phyloP scores from a whole-genome alignment of 306 rosid genomes.

The Echinosophora koreensis region DNA sequence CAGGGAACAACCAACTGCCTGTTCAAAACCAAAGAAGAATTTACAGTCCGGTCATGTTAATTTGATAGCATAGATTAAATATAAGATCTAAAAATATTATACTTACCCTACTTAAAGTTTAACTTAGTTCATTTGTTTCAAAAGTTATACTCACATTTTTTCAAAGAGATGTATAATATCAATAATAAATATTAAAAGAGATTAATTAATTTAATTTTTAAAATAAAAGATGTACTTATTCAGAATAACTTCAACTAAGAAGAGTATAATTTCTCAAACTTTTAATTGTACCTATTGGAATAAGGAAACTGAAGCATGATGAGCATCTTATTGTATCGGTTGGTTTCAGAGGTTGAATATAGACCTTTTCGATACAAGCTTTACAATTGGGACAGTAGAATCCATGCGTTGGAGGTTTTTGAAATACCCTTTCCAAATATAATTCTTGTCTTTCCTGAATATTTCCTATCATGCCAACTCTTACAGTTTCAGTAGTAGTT shows the following conservation, averaged over 20 bases:
- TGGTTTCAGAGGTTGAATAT: constrained; percentile 45
- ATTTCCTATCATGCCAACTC: constrained; percentile 41
- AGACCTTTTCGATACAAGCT: constrained; percentile 76
- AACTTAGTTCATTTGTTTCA: too few species aligned
- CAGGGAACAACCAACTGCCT: constrained; percentile 63
- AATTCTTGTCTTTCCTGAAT: constrained; percentile 52
- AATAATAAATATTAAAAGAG: too few species aligned
- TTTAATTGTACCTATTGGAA: constrained; percentile 63
- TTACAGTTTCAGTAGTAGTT: too few species aligned
- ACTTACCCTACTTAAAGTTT: too few species aligned
- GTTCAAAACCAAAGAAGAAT: constrained; percentile 34
- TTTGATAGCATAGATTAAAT: background rate
- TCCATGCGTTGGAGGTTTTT: constrained; percentile 64
- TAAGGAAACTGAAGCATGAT: constrained; percentile 77
- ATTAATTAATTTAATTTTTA: too few species aligned
- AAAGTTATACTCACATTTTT: too few species aligned
- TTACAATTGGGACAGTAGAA: constrained; percentile 84
- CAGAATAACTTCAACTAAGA: too few species aligned
- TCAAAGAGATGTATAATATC: too few species aligned
- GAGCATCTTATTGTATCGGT: constrained; percentile 57
- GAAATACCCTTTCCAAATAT: constrained; percentile 58
- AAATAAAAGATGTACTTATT: too few species aligned
- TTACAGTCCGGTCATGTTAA: background rate
- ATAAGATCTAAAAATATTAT: background rate
- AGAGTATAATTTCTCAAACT: too few species aligned